A percentile compares a stretch with the other conserved stretches of the same genome.
Conservation (phyloP, 2,329 filamentous ascomycete genomes). For the Cytospora piceae region DNA sequence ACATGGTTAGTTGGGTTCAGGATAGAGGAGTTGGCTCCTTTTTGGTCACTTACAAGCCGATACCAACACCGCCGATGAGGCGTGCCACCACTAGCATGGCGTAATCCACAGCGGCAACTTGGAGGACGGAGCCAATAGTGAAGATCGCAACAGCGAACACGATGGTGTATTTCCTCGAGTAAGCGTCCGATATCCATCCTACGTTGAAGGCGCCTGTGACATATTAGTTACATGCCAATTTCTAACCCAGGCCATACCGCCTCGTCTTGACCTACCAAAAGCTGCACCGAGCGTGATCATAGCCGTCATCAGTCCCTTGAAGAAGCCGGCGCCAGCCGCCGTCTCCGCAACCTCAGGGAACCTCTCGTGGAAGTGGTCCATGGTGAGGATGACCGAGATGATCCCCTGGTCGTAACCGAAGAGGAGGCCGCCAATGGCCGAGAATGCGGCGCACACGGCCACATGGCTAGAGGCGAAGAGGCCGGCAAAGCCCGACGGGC, state of each 20-base stretch:
- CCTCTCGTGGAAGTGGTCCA: slow-evolving; percentile 40
- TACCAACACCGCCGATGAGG: slow-evolving; percentile 57
- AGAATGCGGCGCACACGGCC: slow-evolving; percentile 16
- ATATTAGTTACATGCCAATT: neutral
- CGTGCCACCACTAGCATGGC: slow-evolving; percentile 56
- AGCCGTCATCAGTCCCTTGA: slow-evolving; percentile 44
- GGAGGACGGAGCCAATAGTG: slow-evolving; percentile 56
- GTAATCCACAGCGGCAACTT: slow-evolving; percentile 53
- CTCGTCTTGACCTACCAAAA: slow-evolving; percentile 37
- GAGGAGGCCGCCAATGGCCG: slow-evolving; percentile 23
- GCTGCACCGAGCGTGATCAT: slow-evolving; percentile 61
- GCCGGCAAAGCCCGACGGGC: slow-evolving; percentile 10
- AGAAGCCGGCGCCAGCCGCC: slow-evolving; percentile 47
- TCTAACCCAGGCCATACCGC: neutral
- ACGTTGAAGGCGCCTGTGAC: slow-evolving; percentile 52
- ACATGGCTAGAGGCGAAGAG: slow-evolving; percentile 22
- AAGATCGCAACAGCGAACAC: slow-evolving; percentile 56
- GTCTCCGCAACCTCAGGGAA: slow-evolving; percentile 41
- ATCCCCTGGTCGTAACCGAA: slow-evolving; percentile 42
- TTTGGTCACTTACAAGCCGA: slow-evolving; percentile 43
- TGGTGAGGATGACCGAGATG: slow-evolving; percentile 44
- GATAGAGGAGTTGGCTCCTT: neutral
- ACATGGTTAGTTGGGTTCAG: neutral
- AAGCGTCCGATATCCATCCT: slow-evolving; percentile 56
- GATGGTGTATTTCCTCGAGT: slow-evolving; percentile 58